Evolutionary conservation across 495 filamentous ascomycete genomes (phyloP).

Genomic region (Penicillium riverlandense): DNA sequence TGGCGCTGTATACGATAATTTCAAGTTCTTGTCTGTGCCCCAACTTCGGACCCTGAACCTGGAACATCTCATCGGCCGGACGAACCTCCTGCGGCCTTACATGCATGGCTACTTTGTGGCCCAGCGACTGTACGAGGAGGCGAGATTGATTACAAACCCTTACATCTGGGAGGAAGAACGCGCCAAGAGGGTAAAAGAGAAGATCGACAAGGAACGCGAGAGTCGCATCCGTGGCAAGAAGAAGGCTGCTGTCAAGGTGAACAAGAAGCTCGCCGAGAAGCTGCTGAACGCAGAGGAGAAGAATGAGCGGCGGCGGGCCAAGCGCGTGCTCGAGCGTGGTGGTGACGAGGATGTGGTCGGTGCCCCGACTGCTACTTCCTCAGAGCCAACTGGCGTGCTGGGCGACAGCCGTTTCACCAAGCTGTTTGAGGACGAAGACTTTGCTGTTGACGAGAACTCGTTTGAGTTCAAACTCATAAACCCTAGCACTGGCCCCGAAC

Average conservation of each 20-base stretch:
- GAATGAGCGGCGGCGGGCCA: slow-evolving; percentile 58
- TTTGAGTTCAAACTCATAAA: slow-evolving; percentile 82
- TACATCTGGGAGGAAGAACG: slow-evolving; percentile 87
- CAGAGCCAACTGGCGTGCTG: slow-evolving; percentile 49
- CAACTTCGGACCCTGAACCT: slow-evolving; percentile 76
- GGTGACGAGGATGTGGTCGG: slow-evolving; percentile 45
- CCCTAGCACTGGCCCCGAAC: slow-evolving; percentile 58
- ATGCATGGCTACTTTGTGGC: slow-evolving; percentile 99
- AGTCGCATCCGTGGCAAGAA: slow-evolving; percentile 87
- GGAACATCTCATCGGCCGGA: slow-evolving; percentile 80
- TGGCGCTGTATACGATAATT: slow-evolving; percentile 91
- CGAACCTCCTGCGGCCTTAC: slow-evolving; percentile 80
- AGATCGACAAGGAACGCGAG: slow-evolving; percentile 89
- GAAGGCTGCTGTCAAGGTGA: slow-evolving; percentile 86
- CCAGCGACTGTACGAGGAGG: slow-evolving; percentile 88
- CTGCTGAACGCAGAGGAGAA: slow-evolving; percentile 74
- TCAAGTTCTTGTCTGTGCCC: slow-evolving; percentile 86
- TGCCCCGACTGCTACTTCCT: slow-evolving; percentile 13
- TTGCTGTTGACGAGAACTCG: slow-evolving; percentile 84
- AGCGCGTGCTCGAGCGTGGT: slow-evolving; percentile 48
- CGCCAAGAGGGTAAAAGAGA: slow-evolving; percentile 78
- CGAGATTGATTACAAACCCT: slow-evolving; percentile 83
- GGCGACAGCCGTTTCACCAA: slow-evolving; percentile 77
- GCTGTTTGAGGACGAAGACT: slow-evolving; percentile 89
- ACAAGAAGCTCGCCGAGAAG: slow-evolving; percentile 77